These are phyloP conservation scores for Wickerhamiella azyma DNA, from an alignment of 805 yeast genomes.

Conservation along the genomic window DNA sequence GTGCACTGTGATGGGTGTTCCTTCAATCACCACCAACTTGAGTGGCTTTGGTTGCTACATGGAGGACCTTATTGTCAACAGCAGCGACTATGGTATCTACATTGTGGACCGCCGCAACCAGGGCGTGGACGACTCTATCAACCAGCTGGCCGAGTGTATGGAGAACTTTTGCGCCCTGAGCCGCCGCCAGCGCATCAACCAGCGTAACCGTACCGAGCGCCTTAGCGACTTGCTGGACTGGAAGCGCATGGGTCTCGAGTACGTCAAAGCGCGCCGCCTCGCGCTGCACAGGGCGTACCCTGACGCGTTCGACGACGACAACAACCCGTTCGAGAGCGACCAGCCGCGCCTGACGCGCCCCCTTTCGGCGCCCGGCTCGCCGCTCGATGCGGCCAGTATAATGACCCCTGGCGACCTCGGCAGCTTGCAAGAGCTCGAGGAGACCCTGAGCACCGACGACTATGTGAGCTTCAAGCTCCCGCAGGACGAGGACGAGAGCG, in stretches of 20 bases:
- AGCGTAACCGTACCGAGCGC: slow-evolving; percentile 92
- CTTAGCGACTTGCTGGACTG: slow-evolving; percentile 86
- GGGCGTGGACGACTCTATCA: slow-evolving; percentile 83
- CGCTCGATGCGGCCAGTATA: slow-evolving; percentile 54
- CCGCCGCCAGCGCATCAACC: slow-evolving; percentile 93
- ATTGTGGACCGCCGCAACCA: slow-evolving; percentile 90
- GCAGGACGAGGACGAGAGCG: slow-evolving; percentile 24
- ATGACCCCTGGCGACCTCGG: slow-evolving; percentile 99
- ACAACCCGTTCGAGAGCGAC: slow-evolving; percentile 24
- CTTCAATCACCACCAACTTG: slow-evolving; percentile 87
- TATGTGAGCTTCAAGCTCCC: slow-evolving; percentile 37
- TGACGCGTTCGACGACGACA: slow-evolving; percentile 43
- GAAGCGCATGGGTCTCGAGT: slow-evolving; percentile 97
- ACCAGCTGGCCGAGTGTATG: slow-evolving; percentile 82
- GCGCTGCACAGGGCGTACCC: slow-evolving; percentile 92
- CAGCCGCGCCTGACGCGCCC: slow-evolving; percentile 67
- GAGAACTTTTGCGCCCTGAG: slow-evolving; percentile 76
- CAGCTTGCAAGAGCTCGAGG: slow-evolving; percentile 80
- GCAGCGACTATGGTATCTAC: slow-evolving; percentile 92
- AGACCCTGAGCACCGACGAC: slow-evolving; percentile 58
- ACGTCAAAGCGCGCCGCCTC: slow-evolving; percentile 84
- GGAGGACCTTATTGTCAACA: slow-evolving; percentile 93
- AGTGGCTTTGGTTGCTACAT: slow-evolving; percentile 97
- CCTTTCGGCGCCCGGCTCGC: slow-evolving; percentile 93
- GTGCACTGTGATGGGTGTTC: slow-evolving; percentile 99